Conservation (phyloP, 257 asterid species). For the Thymus quinquecostatus region DNA sequence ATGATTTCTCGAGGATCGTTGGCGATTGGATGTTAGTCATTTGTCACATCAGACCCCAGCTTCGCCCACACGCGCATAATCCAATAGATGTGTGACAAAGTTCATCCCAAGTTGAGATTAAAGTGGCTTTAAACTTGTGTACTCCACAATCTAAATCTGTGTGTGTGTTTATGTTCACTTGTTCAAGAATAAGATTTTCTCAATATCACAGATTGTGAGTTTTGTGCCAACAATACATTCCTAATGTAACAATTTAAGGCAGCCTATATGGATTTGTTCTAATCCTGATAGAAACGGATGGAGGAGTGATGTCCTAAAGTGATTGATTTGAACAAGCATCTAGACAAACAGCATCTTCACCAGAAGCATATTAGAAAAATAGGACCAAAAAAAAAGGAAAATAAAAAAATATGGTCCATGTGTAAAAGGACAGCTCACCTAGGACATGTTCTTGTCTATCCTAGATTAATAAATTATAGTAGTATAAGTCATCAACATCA, state of each 20-base stretch:
- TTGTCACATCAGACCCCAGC: conserved; percentile 20
- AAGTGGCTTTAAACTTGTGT: conserved; percentile 1
- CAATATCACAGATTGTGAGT: background rate
- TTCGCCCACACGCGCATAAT: background rate
- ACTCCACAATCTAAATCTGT: background rate
- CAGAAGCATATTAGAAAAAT: background rate
- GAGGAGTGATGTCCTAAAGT: no score
- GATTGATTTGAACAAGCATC: conserved; percentile 32
- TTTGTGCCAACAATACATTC: background rate
- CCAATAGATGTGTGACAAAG: conserved; percentile 24
- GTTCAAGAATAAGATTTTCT: conserved; percentile 13
- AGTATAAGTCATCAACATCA: background rate
- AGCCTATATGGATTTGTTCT: background rate
- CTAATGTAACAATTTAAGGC: background rate
- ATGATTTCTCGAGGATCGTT: background rate
- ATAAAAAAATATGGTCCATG: background rate
- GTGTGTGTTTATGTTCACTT: conserved; percentile 3
- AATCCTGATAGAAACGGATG: background rate
- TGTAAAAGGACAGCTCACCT: conserved; percentile 8
- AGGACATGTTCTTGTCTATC: conserved; percentile 19
- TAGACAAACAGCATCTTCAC: conserved; percentile 31
- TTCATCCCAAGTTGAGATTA: background rate
- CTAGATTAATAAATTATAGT: background rate
- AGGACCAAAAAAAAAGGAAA: background rate
- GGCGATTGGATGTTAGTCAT: conserved; percentile 11